Evolutionary conservation across 2,329 filamentous ascomycete genomes (phyloP), one percentile per base, ranked within the genome.

Genomic region (Sarocladium kiliense): DNA sequence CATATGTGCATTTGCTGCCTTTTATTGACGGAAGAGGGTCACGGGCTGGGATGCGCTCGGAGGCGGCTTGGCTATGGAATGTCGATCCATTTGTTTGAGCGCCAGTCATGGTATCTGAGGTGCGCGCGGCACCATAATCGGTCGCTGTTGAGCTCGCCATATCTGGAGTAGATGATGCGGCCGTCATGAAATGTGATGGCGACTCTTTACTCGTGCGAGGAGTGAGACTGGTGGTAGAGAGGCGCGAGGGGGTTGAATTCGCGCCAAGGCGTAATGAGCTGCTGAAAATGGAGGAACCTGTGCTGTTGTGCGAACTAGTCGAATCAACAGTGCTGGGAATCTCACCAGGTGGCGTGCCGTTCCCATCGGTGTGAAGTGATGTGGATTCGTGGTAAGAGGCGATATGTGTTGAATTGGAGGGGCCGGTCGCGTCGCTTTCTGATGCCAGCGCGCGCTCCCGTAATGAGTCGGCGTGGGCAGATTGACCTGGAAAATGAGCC

Each of bases 251-350:
- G 56, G 69, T 62, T 61, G 71, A 70, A 60, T 74, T 62, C 61
- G 71, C 70, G 65, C 68, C 66, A 58, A 74, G 70, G 60, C 68
- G 70, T 57, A 74, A 68, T 58, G 74, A 67, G 59, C 66, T 68
- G 71, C 84, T 89, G 72, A 89, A 88, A 61, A 87, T 77, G 55
- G 89, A 90, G 44, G 87, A 90, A 53, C 80, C 79, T 54, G 85
- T 82, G 73, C 86, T 91, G 56, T 81, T 78, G 65, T 86, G 79
- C 56, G 88, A 91, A 71, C 85, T 89, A 56, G 85, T 82, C 53
- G 88, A 91, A 64, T 83, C 86, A 62, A 86, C 79, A 59, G 83
- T 85, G 69, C 86, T 87, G 65, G 87, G 78, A 54, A 86, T 79
- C 64, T 91, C 87, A 69, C 82, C 83, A 62, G 80, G 75, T 57